These are phyloP conservation scores for Fusarium denticulatum DNA, from an alignment of 2,329 filamentous ascomycete genomes.

Conservation along the genomic window DNA sequence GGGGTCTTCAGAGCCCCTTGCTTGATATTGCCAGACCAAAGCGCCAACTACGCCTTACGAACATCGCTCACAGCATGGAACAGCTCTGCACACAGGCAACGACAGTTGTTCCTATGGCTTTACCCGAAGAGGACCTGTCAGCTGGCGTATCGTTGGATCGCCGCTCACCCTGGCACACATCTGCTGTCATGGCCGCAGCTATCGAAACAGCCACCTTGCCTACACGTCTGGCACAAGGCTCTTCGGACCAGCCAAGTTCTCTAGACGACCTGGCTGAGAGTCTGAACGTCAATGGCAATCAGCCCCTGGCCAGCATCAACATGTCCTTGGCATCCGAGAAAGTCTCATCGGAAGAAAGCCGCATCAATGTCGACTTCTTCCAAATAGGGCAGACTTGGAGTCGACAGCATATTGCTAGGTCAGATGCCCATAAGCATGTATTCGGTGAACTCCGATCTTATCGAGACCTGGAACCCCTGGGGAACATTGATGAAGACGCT, in stretches of 20 bases:
- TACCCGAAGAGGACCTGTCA: conserved; percentile 67
- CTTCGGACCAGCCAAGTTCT: conserved; percentile 54
- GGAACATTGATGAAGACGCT: conserved; percentile 1
- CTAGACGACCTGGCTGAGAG: conserved; percentile 72
- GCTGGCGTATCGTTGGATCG: conserved; percentile 67
- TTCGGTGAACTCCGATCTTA: conserved; percentile 44
- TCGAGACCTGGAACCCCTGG: conserved; percentile 32
- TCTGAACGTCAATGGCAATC: conserved; percentile 80
- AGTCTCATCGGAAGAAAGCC: conserved; percentile 43
- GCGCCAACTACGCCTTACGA: conserved; percentile 68
- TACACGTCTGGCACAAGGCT: conserved; percentile 69
- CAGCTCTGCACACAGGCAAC: conserved; percentile 77
- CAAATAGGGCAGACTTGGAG: conserved; percentile 38
- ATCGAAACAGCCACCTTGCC: conserved; percentile 83
- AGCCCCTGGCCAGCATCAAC: conserved; percentile 78
- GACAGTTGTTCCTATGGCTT: conserved; percentile 78
- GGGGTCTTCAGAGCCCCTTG: conserved; percentile 77
- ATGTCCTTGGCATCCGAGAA: conserved; percentile 64
- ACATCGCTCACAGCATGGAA: conserved; percentile 77
- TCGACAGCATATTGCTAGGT: conserved; percentile 12
- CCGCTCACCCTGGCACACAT: conserved; percentile 79
- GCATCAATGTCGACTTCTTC: conserved; percentile 48
- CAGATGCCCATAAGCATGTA: conserved; percentile 35
- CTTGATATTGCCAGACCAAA: conserved; percentile 63
- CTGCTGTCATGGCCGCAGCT: conserved; percentile 78